phyloP scores from a whole-genome alignment of 2,329 filamentous ascomycete genomes.

The Hypoxylon sp. region DNA sequence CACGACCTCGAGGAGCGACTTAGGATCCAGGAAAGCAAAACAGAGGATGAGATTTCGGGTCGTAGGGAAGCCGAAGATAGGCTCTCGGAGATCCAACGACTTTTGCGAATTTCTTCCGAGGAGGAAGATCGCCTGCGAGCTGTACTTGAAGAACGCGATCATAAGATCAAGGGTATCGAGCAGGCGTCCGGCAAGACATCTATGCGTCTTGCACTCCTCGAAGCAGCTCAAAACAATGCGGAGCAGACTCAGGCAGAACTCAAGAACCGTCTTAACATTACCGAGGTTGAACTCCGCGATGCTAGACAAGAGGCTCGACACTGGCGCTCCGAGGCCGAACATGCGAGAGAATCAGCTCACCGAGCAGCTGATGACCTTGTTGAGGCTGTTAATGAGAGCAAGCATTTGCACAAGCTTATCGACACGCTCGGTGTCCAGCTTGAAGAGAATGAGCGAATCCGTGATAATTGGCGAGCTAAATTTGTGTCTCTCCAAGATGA shows the following conservation, averaged over 20 bases:
- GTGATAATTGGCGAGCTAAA: conserved; percentile 86
- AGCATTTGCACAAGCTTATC: conserved; percentile 80
- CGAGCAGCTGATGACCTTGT: conserved; percentile 65
- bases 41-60: conserved; percentile 73
- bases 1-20: conserved; percentile 79
- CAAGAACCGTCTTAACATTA: conserved; percentile 67
- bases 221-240: conserved; percentile 73
- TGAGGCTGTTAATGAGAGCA: conserved; percentile 72
- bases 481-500: conserved; percentile 89
- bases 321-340: conserved; percentile 74
- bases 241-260: conserved; percentile 70
- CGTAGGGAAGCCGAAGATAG: conserved; percentile 80
- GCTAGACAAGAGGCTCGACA: conserved; percentile 71
- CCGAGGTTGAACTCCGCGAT: conserved; percentile 70
- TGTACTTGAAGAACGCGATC: conserved; percentile 77
- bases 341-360: conserved; percentile 66
- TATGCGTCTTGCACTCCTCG: conserved; percentile 76
- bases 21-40: conserved; percentile 72
- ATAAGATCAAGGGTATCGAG: conserved; percentile 73
- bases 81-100: conserved; percentile 78
- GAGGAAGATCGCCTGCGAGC: conserved; percentile 78
- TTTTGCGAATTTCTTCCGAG: conserved; percentile 78
- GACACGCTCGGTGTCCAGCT: conserved; percentile 82
- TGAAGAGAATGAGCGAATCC: conserved; percentile 86
- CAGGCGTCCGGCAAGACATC: conserved; percentile 67